A percentile compares a stretch with the other conserved stretches of the same genome.
Conservation (phyloP, 495 filamentous ascomycete genomes). For the Bacidia rubella region DNA sequence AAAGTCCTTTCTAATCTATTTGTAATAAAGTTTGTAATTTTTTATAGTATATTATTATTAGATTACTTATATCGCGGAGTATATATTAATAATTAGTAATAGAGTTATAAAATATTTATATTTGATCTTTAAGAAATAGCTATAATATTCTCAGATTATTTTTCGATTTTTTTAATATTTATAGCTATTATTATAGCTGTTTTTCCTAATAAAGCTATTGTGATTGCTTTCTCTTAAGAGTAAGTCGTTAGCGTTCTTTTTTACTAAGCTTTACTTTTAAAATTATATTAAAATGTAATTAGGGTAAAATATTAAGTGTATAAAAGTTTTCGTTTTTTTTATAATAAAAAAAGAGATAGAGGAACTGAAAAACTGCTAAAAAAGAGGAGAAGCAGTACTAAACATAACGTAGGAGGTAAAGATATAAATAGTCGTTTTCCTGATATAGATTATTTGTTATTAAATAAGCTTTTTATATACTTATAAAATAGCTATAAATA, state of each 20-base stretch:
- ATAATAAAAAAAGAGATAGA: no score
- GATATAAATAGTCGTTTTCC: neutral
- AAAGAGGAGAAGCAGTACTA: no score
- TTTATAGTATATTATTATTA: neutral
- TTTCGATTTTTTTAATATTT: neutral
- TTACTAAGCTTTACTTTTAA: neutral
- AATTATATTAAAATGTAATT: neutral
- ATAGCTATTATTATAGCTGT: neutral
- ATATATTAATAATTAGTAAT: neutral
- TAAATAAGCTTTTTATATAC: no score
- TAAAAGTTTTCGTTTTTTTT: no score
- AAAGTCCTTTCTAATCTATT: neutral
- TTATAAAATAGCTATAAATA: no score
- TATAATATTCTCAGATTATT: neutral
- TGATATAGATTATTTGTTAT: no score
- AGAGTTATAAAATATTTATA: no score
- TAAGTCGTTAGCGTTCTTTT: neutral
- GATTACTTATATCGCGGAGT: neutral
- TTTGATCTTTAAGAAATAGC: neutral
- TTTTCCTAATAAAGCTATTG: no score
- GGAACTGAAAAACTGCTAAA: no score
- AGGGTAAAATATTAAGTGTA: no score
- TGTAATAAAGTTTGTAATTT: neutral
- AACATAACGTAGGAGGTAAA: no score
- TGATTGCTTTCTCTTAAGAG: no score